Conservation (phyloP, 1,139 yeast genomes). For the Saccharomyces hybrid region DNA sequence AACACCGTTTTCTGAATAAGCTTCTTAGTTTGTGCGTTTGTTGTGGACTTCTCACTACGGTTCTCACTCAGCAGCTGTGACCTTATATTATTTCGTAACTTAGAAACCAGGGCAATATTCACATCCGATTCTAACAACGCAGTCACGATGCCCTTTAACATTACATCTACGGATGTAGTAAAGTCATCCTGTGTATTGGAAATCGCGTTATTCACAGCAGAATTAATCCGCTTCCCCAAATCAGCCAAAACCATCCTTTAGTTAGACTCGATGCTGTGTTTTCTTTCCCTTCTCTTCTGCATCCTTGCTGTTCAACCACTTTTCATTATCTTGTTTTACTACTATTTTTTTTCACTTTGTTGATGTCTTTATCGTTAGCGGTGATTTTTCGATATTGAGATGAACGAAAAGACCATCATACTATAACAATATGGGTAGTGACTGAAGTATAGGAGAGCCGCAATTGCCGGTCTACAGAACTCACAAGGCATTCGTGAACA, state of each 20-base stretch:
- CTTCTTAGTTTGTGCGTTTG: slow-evolving; percentile 56
- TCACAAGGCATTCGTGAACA: background rate
- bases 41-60: slow-evolving; percentile 16
- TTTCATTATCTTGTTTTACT: background rate
- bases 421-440: background rate
- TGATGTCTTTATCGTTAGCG: background rate
- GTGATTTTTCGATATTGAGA: background rate
- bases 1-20: slow-evolving; percentile 85
- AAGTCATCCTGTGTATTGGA: slow-evolving; percentile 52
- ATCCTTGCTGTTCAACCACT: background rate
- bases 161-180: slow-evolving; percentile 48
- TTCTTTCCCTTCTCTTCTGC: background rate
- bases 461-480: background rate
- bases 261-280: background rate
- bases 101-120: slow-evolving; percentile 73
- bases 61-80: slow-evolving; percentile 38
- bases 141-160: slow-evolving; percentile 82
- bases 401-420: background rate
- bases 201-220: slow-evolving; percentile 66
- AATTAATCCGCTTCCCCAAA: slow-evolving; percentile 77
- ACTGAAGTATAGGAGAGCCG: background rate
- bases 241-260: slow-evolving; percentile 82
- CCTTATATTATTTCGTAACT: slow-evolving; percentile 66
- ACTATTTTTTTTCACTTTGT: background rate
- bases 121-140: slow-evolving; percentile 92